Base-by-base conservation (phyloP, 148 eudicot species). In the Suaeda aralocaspica region DNA sequence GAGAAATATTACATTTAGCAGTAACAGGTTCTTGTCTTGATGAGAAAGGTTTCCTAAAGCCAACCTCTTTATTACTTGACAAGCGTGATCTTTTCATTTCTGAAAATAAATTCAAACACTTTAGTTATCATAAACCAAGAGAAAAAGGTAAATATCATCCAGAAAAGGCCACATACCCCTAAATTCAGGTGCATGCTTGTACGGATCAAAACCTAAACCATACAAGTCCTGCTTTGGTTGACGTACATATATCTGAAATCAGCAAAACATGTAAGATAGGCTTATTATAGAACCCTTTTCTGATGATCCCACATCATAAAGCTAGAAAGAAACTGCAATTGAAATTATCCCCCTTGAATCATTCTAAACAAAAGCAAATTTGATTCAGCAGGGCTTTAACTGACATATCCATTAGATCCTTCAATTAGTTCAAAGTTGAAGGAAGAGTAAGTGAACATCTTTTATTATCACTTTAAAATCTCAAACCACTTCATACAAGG, bases 171-270 rank as follows among this genome's bases (percentile, higher is more conserved):
- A 76, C 74, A 80, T 80, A 93, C 98, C 98, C 76, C 98, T 80
- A 66, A 93, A 93, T 80, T 93, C 98, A 39, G 96, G 96, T 72
- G 96, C 98, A 80, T 87, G 79, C 80, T 83, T 88, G 77, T 79
- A 93, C 9, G 96, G 98, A 88, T 93, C 98, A 84, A 79, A 93
- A 59, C 98, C 98, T 76, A 93, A 73, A 52, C 96, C 98, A 84
- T 90, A 78, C 88, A 88, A 66, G 71, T 93, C 98, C 77, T 88
- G 89, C 86, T 93, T 93, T 49, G 95, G 98, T 45, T 88, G 78
- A 68, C 84, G 82, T 21, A 88, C 90, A 82, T 81, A 87, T 63
- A 84, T 89, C 98, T 93, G 76, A 69, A 79, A 31, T 34, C 12
- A 55, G 64, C 49, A 66, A 49, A 59, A 44, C 60, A 2, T 26